Percentiles rank a stretch among this genome's conserved stretches.
These are phyloP conservation scores for Ustilago sp. DNA, from an alignment of 1,284 basidiomycete genomes.

Conservation along the genomic window DNA sequence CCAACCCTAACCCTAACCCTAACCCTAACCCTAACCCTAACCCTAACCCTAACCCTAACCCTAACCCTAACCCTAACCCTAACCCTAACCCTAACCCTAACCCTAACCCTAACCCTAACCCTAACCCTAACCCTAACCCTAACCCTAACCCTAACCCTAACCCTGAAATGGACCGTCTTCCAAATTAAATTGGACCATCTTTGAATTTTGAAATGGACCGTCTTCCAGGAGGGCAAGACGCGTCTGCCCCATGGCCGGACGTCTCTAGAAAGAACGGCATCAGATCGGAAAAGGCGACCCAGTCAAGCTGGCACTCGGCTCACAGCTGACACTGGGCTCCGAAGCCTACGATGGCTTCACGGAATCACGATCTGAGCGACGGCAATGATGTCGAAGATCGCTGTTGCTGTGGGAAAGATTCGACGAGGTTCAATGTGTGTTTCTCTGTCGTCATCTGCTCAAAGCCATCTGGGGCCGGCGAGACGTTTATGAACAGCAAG, in stretches of 20 bases:
- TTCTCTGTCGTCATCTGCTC: slow-evolving; percentile 22
- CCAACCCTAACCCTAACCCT: too few species aligned
- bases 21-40: too few species aligned
- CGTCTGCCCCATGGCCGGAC: too few species aligned
- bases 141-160: too few species aligned
- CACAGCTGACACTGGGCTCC: slow-evolving; percentile 10
- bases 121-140: neutral
- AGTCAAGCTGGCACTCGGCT: slow-evolving; percentile 10
- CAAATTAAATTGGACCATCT: too few species aligned
- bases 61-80: too few species aligned
- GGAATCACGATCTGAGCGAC: slow-evolving; percentile 9
- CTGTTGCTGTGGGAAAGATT: slow-evolving; percentile 22
- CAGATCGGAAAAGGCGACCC: slow-evolving; percentile 17
- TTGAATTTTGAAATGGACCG: slow-evolving; percentile 6
- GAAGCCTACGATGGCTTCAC: slow-evolving; percentile 7
- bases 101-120: too few species aligned
- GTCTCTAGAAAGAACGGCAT: neutral
- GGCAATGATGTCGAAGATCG: slow-evolving; percentile 23
- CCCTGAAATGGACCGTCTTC: too few species aligned
- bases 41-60: too few species aligned
- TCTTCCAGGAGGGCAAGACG: too few species aligned
- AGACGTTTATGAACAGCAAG: slow-evolving; percentile 19
- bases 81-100: too few species aligned
- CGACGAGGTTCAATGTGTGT: slow-evolving; percentile 23
- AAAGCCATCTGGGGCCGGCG: slow-evolving; percentile 24